These are phyloP conservation scores for Phragmites australis DNA, from an alignment of 176 grass and related monocot genomes.

Conservation along the genomic window DNA sequence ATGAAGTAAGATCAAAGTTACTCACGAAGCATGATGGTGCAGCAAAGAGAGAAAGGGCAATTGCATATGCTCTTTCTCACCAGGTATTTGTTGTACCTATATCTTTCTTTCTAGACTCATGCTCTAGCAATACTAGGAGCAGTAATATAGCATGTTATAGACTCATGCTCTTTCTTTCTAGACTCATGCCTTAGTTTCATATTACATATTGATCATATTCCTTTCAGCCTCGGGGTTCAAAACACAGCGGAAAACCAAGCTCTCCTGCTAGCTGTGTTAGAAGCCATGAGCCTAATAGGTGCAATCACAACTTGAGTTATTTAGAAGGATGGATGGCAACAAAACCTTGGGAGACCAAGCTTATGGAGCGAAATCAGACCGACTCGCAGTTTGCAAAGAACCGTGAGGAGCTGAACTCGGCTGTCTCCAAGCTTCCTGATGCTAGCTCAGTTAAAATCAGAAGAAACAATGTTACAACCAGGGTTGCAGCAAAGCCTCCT, in stretches of 20 bases:
- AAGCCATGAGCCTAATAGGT: conserved; percentile 35
- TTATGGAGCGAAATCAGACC: conserved; percentile 31
- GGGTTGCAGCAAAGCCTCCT: conserved; percentile 55
- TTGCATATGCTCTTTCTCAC: conserved; percentile 64
- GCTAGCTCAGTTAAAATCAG: conserved; percentile 36
- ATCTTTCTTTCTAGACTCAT: background rate
- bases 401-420: conserved; percentile 36
- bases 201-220: background rate
- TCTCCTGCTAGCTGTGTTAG: conserved; percentile 49
- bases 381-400: conserved; percentile 33
- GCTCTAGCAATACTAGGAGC: background rate
- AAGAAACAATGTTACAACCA: conserved; percentile 60
- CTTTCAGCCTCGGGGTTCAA: conserved; percentile 54
- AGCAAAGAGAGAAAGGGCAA: conserved; percentile 68
- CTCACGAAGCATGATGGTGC: conserved; percentile 70
- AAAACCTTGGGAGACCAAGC: conserved; percentile 70
- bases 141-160: background rate
- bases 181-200: background rate
- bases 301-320: conserved; percentile 45
- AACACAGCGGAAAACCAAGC: conserved; percentile 41
- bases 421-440: conserved; percentile 42
- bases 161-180: background rate
- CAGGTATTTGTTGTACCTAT: conserved; percentile 50
- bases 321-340: conserved; percentile 76
- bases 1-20: conserved; percentile 64